Evolutionary conservation across 2,329 filamentous ascomycete species (phyloP).

Genomic region (Myotisia sp.): DNA sequence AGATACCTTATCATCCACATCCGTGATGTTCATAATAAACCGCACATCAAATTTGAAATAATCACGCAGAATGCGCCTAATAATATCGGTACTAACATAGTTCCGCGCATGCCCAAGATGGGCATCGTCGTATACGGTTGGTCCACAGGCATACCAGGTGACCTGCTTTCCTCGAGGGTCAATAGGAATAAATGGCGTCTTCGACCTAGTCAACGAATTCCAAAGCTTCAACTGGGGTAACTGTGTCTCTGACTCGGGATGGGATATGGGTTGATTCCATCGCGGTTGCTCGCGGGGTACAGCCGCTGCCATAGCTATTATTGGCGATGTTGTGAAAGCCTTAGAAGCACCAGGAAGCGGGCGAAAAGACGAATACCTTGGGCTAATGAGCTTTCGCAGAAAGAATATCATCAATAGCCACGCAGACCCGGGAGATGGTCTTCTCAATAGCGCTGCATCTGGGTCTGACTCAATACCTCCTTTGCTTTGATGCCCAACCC

Average conservation of each 20-base stretch:
- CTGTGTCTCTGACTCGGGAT: conserved; percentile 19
- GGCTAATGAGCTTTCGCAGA: too few species aligned
- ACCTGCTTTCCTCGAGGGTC: conserved; percentile 54
- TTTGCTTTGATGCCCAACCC: too few species aligned
- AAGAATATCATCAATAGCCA: too few species aligned
- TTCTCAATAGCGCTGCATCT: too few species aligned
- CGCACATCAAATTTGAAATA: conserved; percentile 72
- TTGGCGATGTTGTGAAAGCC: neutral
- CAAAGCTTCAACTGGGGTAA: conserved; percentile 55
- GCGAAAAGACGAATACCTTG: conserved; percentile 3
- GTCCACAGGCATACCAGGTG: conserved; percentile 80
- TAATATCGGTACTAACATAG: conserved; percentile 81
- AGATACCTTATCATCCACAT: conserved; percentile 60
- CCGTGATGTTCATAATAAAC: conserved; percentile 90
- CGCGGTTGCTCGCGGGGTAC: conserved; percentile 30
- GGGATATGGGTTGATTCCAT: conserved; percentile 29
- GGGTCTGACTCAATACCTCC: too few species aligned
- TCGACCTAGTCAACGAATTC: conserved; percentile 64
- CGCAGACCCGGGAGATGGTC: too few species aligned
- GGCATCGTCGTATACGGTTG: conserved; percentile 69
- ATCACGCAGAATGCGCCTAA: conserved; percentile 65
- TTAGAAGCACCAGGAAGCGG: neutral
- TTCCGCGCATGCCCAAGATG: conserved; percentile 76
- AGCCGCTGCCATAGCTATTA: conserved; percentile 12
- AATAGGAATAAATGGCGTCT: conserved; percentile 60